Evolutionary conservation across 2,329 filamentous ascomycete species (phyloP), one percentile per base, ranked within the genome.

Genomic region (Phaeosphaeriaceae sp.): DNA sequence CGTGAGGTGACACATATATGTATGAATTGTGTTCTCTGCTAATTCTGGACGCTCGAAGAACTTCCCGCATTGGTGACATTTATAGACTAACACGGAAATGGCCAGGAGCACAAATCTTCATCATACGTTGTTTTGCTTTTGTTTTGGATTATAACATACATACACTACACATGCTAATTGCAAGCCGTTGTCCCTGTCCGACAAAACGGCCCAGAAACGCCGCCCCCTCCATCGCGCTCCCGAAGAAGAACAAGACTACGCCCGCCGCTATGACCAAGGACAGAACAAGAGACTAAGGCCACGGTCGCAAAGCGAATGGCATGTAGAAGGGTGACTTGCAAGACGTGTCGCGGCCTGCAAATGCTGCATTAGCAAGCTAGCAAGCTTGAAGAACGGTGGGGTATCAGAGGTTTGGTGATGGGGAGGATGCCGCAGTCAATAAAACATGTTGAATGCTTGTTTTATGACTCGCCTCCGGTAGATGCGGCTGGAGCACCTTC

Each of bases 391-490:
- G 62, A 67, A 66, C 62, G 69, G 25, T 6, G 7, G 49, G 71
- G 71, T 74, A 74, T 74, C 70, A 72, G 70, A 69, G 66, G 56
- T 57, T 60, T 59, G 51, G 65, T 60, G 59, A 27, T 7, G 13
- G 59, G 48, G 61, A 51, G 58, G 41, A 54, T 54, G 25, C 21
- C 13, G 46, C 13, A 19, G 58, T 60, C 53, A 40, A 56, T 58
- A 51, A 40, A 40, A 36, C 31, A 36, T 36, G 11, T 36, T 36
- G n/a, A n/a, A n/a, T 11, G 41, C 53, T 33, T 24, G 46, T 63
- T 63, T 66, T 74, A 77, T 69, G 74, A 76, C 68, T 77, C 75
- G 71, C 74, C 74, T 71, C 71, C 75, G 31, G 74, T 72, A 48
- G 73, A 69, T 64, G 72, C 69, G 49, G 74, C 68, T 41, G 73